These are phyloP conservation scores for Saccharomyces kudriavzevii DNA, from an alignment of 805 yeast species.

Conservation along the genomic window DNA sequence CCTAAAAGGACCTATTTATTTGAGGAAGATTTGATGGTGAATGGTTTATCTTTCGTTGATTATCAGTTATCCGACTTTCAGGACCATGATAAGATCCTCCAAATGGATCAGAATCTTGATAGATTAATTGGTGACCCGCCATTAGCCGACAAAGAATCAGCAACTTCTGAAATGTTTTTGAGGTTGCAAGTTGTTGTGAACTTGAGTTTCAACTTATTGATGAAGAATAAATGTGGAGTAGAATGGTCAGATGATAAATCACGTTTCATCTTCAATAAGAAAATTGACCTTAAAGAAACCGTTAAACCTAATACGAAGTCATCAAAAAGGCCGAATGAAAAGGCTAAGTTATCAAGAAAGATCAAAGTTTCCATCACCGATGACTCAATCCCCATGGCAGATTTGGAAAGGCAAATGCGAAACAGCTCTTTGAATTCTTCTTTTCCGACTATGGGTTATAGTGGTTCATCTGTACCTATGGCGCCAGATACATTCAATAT, in stretches of 20 bases:
- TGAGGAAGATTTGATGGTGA: slow-evolving; percentile 54
- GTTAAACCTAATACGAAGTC: not conserved
- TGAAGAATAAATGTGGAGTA: slow-evolving; percentile 14
- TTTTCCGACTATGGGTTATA: slow-evolving; percentile 16
- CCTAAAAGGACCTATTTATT: slow-evolving; percentile 50
- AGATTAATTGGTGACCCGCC: slow-evolving; percentile 15
- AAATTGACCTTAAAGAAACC: not conserved
- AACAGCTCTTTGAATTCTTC: not conserved
- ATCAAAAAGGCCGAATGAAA: not conserved
- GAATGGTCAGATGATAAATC: slow-evolving; percentile 10
- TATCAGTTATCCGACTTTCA: slow-evolving; percentile 53
- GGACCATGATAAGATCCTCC: slow-evolving; percentile 32
- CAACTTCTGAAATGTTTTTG: slow-evolving; percentile 6
- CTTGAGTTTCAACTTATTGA: slow-evolving; percentile 13
- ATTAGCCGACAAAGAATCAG: slow-evolving; percentile 4
- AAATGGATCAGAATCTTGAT: slow-evolving; percentile 10
- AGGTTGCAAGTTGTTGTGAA: slow-evolving; percentile 13
- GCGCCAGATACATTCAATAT: slow-evolving; percentile 23
- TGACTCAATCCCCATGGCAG: slow-evolving; percentile 8
- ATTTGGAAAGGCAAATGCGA: slow-evolving; percentile 10
- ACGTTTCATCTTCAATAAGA: not conserved
- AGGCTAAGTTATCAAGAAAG: not conserved
- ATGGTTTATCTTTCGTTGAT: slow-evolving; percentile 51
- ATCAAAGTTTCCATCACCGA: not conserved
- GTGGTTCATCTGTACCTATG: slow-evolving; percentile 29